Evolutionary conservation across 1,284 basidiomycete genomes (phyloP), one percentile per base, ranked within the genome.

Genomic region (Ganoderma resinaceum): DNA sequence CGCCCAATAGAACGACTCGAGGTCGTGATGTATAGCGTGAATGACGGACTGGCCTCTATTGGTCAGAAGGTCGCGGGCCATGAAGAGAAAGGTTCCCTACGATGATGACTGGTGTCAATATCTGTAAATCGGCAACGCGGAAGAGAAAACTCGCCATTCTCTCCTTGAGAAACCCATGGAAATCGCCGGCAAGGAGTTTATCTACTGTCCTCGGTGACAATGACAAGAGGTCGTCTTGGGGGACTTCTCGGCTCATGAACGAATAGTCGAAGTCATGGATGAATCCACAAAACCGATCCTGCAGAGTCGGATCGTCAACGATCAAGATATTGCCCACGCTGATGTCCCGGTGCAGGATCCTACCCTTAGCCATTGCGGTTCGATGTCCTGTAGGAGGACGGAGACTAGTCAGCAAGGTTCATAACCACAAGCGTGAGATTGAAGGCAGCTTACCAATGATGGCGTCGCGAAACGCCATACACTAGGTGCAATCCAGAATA

Each of bases 71-170:
- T 64, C 62, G 20, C 55, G 35, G 0, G 72, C 66, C 66, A 71
- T 71, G 63, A 67, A 73, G 37, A 60, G 63, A 38, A 57, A 67
- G 5, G 72, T 71, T 16, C 72, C 72, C 72, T 73, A 23, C 1
- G 14, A n/a, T 29, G 14, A n/a, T n/a, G n/a, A n/a, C n/a, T n/a
- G n/a, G n/a, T n/a, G n/a, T n/a, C n/a, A n/a, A n/a, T n/a, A n/a
- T n/a, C n/a, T n/a, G n/a, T n/a, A n/a, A n/a, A n/a, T n/a, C n/a
- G n/a, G n/a, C n/a, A n/a, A n/a, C n/a, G n/a, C n/a, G n/a, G n/a
- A n/a, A n/a, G n/a, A n/a, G n/a, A n/a, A n/a, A n/a, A 9, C 52
- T 5, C 12, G 20, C 52, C 5, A 29, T 55, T 16, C 52, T 55
- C 29, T 55, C 52, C 29, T 55, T 55, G 52, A 55, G 52, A 33